phyloP scores from a whole-genome alignment of 2,329 filamentous ascomycete genomes.

The Neofusicoccum sp. region DNA sequence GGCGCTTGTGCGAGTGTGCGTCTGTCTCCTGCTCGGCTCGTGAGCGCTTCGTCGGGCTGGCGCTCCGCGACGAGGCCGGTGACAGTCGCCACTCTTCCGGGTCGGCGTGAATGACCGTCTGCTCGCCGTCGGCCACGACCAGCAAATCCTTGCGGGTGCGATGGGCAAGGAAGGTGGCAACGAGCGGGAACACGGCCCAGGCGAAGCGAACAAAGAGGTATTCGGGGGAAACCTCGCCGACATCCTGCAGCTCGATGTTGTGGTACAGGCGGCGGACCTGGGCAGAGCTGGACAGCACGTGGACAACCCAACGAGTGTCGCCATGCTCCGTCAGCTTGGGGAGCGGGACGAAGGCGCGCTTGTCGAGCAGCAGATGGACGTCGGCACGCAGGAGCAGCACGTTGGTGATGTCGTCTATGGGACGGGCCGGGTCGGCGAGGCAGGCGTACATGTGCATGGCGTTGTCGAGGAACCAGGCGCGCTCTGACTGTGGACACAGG shows the following conservation, averaged over 20 bases:
- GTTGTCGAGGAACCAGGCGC: background rate
- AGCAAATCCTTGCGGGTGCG: no score
- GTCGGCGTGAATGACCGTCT: no score
- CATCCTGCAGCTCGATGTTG: background rate
- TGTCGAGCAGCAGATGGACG: background rate
- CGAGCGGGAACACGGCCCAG: background rate
- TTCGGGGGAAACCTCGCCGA: background rate
- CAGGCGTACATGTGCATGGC: background rate
- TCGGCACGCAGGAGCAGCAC: background rate
- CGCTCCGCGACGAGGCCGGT: no score
- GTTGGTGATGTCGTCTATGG: background rate
- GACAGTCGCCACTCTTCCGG: no score
- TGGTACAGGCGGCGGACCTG: background rate
- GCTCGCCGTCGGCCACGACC: no score
- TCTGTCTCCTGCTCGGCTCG: no score
- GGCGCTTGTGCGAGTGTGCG: no score
- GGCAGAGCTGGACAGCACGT: background rate
- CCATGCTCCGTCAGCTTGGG: background rate
- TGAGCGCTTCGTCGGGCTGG: no score
- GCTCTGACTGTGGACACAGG: background rate
- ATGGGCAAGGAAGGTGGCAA: no score
- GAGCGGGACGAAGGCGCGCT: background rate
- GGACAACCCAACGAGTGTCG: background rate
- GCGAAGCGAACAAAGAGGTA: background rate
- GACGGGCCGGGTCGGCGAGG: background rate